phyloP scores from a whole-genome alignment of 2,329 filamentous ascomycete genomes.

The Ceratocystis eucalypticola region DNA sequence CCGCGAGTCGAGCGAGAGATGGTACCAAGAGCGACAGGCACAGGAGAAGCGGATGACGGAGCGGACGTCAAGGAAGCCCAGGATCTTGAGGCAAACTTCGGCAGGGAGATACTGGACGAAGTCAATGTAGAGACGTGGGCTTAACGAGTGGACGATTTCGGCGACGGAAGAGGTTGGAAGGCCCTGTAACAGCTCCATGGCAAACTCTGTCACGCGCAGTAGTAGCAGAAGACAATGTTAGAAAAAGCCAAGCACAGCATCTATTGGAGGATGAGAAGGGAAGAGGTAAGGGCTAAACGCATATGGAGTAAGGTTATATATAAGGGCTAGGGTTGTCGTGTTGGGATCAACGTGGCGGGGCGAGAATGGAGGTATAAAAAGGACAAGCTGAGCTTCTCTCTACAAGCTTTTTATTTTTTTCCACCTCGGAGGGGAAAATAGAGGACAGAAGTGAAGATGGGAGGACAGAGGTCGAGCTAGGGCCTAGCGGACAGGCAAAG shows the following conservation, averaged over 20 bases:
- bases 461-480: no score
- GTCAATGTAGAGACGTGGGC: constrained; percentile 80
- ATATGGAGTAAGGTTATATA: background rate
- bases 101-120: constrained; percentile 74
- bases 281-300: background rate
- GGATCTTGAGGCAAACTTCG: constrained; percentile 80
- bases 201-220: constrained; percentile 47
- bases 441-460: no score
- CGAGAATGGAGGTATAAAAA: no score
- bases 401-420: no score
- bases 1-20: constrained; percentile 65
- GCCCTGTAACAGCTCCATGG: constrained; percentile 62
- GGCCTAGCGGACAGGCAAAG: no score
- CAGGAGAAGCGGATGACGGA: constrained; percentile 69
- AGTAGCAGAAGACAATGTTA: background rate
- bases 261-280: background rate
- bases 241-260: constrained; percentile 1
- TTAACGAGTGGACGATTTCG: constrained; percentile 65
- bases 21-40: constrained; percentile 70
- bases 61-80: constrained; percentile 69
- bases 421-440: no score
- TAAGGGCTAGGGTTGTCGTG: no score
- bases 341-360: no score
- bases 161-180: constrained; percentile 69
- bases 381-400: no score